Percentiles rank a stretch among this genome's conserved stretches.
Evolutionary conservation across 306 rosid species (phyloP).

Genomic region (Oxytropis ochrocephala): DNA sequence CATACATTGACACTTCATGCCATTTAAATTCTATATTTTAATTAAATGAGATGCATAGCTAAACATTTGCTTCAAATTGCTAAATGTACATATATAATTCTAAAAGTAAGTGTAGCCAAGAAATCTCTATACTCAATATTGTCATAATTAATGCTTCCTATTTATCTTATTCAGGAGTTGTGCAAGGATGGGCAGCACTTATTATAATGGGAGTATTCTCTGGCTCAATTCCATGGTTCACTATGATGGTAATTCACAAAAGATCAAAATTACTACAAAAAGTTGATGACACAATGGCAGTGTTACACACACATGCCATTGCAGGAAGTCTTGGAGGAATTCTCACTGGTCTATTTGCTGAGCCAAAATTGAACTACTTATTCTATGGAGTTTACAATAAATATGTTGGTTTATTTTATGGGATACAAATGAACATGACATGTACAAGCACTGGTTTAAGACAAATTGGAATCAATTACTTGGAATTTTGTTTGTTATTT

Average conservation of each 20-base stretch:
- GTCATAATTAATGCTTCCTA: neutral
- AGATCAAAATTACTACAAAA: conserved; percentile 38
- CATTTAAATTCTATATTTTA: no score
- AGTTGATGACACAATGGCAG: conserved; percentile 49
- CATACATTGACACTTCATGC: no score
- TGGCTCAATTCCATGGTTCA: conserved; percentile 43
- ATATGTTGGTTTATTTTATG: conserved; percentile 39
- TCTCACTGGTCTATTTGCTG: conserved; percentile 40
- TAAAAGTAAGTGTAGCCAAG: no score
- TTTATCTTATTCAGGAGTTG: conserved; percentile 28
- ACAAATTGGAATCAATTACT: conserved; percentile 28
- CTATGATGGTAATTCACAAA: conserved; percentile 50
- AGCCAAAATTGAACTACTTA: conserved; percentile 25
- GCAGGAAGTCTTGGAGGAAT: conserved; percentile 47
- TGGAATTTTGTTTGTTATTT: conserved; percentile 26
- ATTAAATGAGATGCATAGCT: no score
- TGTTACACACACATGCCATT: conserved; percentile 44
- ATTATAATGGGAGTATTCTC: conserved; percentile 37
- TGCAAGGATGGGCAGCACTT: conserved; percentile 50
- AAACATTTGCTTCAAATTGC: no score
- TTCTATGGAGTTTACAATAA: neutral
- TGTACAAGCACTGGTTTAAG: neutral
- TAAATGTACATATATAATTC: no score
- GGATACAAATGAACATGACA: neutral
- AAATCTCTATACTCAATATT: neutral